Base-by-base conservation (phyloP, 164 flowering plant genomes). In the Sextonia rubra region DNA sequence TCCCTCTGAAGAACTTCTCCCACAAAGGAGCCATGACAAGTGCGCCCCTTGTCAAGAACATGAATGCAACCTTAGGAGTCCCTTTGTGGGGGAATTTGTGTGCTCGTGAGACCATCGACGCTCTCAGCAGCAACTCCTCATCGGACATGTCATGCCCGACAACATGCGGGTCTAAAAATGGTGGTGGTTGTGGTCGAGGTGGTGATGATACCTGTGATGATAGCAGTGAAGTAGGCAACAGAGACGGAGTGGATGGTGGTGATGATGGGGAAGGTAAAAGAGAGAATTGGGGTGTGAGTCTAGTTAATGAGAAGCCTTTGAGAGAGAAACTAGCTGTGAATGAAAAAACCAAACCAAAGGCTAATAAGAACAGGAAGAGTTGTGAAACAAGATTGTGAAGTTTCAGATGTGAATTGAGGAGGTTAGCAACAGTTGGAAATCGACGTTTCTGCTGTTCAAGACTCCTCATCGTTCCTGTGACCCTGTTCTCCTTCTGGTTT, bases 1-100 rank as follows among this genome's bases (percentile, higher is more conserved):
- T 52, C 3, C 91, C 94, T 58, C 79, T 71, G 77, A 88, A 89
- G 81, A 89, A 89, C 44, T 60, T 73, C 79, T 89, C 91, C 94
- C 94, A 89, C 58, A 89, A 64, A 4, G 90, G 90, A 25, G 91
- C 90, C 74, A 89, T 30, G 2, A 78, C 23, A 55, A 89, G 78
- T 3, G 81, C 77, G 26, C 89, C 86, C 61, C 69, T 84, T 4
- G 83, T 81, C 83, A 88, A 71, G 74, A 88, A 89, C 88, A 89
- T 69, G 84, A 89, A 89, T 12, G 93, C 93, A 52, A 89, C 81
- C 77, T 86, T 88, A 0, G 87, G 89, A 6, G 71, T 76, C 14
- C 79, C 71, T 12, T 73, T 20, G 64, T 71, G 80, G 2, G 88
- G 89, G 67, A 70, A 69, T 1, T 27, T n/a, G 0, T 17, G 12